Evolutionary conservation across 73 alveolate species (phyloP).

Genomic region (Paramecium sexaurelia): DNA sequence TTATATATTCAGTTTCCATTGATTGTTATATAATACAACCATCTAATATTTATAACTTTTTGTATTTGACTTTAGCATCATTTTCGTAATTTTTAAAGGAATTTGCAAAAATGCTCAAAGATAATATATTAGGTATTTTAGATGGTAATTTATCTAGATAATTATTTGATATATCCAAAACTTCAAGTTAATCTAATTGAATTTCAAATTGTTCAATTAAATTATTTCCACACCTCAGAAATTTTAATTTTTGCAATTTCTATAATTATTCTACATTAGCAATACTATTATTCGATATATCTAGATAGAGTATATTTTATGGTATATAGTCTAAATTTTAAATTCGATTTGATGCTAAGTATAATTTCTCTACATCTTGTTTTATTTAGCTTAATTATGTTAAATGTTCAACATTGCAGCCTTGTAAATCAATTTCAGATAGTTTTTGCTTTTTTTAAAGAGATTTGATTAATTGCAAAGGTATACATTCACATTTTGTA

Average conservation of each 20-base stretch:
- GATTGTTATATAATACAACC: background rate
- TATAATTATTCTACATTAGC: background rate
- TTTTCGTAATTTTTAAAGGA: background rate
- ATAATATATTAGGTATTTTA: background rate
- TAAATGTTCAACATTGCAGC: background rate
- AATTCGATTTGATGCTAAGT: conserved; percentile 27
- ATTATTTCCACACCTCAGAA: background rate
- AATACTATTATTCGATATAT: background rate
- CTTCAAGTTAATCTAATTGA: background rate
- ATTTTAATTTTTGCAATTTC: background rate
- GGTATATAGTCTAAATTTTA: background rate
- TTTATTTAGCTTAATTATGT: background rate
- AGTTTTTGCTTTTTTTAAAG: background rate
- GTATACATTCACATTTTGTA: conserved; percentile 35
- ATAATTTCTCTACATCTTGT: background rate
- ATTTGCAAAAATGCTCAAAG: background rate
- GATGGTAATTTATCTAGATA: background rate
- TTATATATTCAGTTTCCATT: background rate
- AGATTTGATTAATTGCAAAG: background rate
- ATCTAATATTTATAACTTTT: background rate
- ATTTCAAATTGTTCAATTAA: background rate
- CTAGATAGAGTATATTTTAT: background rate
- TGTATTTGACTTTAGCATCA: background rate
- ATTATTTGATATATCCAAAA: conserved; percentile 31
- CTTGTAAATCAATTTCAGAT: background rate